Evolutionary conservation across 768 basidiomycete genomes (phyloP).

Genomic region (Steccherinum ochraceum): DNA sequence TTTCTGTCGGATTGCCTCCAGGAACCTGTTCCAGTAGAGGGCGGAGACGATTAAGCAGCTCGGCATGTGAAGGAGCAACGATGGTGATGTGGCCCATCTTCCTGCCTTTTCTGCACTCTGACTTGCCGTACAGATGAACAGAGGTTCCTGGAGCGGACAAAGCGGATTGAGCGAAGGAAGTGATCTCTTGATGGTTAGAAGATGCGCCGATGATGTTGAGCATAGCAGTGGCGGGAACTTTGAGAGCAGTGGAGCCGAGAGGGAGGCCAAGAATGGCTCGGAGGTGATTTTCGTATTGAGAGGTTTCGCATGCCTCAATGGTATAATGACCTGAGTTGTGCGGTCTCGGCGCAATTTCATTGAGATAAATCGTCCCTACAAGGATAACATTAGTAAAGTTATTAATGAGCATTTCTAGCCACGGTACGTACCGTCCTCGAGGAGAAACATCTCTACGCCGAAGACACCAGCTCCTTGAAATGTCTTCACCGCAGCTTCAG

Average conservation of each 20-base stretch:
- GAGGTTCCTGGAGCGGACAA: constrained; percentile 67
- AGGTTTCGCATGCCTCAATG: constrained; percentile 94
- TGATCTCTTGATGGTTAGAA: constrained; percentile 55
- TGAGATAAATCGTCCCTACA: constrained; percentile 72
- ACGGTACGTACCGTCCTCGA: constrained; percentile 63
- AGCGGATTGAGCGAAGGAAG: constrained; percentile 48
- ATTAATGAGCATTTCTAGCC: not conserved
- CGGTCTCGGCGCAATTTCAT: constrained; percentile 96
- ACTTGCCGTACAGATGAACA: constrained; percentile 93
- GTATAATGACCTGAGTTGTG: constrained; percentile 99
- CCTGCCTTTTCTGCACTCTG: constrained; percentile 78
- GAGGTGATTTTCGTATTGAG: constrained; percentile 96
- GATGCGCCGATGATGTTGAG: constrained; percentile 91
- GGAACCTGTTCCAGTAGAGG: constrained; percentile 68
- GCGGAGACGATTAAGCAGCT: constrained; percentile 61
- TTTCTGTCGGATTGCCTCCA: constrained; percentile 34
- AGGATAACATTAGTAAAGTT: not conserved
- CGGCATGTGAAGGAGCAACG: constrained; percentile 75
- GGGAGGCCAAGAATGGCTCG: constrained; percentile 89
- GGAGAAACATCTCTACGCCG: constrained; percentile 97
- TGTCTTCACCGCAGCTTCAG: constrained; percentile 73
- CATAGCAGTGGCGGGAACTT: constrained; percentile 86
- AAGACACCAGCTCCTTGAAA: constrained; percentile 90
- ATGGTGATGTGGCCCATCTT: constrained; percentile 99
- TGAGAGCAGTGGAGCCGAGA: constrained; percentile 81